Base-by-base conservation (phyloP, 2,329 filamentous ascomycete genomes). In the Exophiala oligosperma region DNA sequence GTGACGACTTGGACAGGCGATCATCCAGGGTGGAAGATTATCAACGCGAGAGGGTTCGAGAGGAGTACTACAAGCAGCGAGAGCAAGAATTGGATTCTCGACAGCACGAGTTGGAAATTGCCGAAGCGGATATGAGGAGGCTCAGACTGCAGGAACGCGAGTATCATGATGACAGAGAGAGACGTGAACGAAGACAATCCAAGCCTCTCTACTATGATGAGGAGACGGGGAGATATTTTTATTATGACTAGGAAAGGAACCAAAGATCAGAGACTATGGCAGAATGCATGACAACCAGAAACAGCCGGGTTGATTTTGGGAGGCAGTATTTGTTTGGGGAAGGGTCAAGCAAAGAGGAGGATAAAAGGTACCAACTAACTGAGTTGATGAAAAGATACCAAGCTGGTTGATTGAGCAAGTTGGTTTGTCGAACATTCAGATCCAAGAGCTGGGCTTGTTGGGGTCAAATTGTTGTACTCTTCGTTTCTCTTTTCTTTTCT, bases 1-100 rank as follows among this genome's bases (percentile, higher is more conserved):
- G 43, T 26, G 44, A 55, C 11, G n/a, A 12, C 9, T 12, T 55
- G 11, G 32, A 55, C 2, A 29, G 44, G 17, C 52, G 37, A 21
- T 49, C 41, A n/a, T 46, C 41, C 24, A 40, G 37, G 14, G 46
- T 55, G 44, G 52, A 55, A 26, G 29, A 40, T 41, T 55, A 55
- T 49, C 52, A 55, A 28, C 43, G 44, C 12, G 52, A 55, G 12
- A 41, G 44, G 6, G 46, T 55, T 32, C 48, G 32, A 28, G 52
- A 55, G 29, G 52, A 55, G 21, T 55, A 44, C 35, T 26, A 44
- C 26, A 53, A 46, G 23, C 21, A 53, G 12, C 23, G 38, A n/a
- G 51, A 53, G 38, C 32, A 43, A 5, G 38, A 53, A 28, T 17
- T 53, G 24, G 9, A 24, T 23, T 14, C 23, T n/a, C 32, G 51